phyloP scores from a whole-genome alignment of 495 filamentous ascomycete species.

The Stereocaulon alpinum region DNA sequence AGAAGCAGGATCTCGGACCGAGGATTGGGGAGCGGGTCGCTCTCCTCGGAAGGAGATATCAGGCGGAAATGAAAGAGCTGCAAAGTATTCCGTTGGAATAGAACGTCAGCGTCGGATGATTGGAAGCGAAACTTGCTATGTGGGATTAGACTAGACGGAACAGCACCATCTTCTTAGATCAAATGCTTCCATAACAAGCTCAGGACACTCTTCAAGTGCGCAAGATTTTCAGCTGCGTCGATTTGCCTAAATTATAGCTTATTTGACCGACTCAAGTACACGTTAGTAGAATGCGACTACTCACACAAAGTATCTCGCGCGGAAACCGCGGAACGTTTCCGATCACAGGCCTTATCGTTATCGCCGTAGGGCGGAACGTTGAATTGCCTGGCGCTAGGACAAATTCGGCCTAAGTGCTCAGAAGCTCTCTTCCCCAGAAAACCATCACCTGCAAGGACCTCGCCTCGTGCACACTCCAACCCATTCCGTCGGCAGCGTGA shows the following conservation, averaged over 20 bases:
- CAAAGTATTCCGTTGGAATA: neutral
- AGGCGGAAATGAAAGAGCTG: neutral
- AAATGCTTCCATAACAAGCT: too few species aligned
- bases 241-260: too few species aligned
- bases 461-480: neutral
- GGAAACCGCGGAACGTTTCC: neutral
- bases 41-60: neutral
- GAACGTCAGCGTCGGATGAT: neutral
- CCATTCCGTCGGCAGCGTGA: conserved; percentile 1
- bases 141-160: neutral
- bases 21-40: neutral
- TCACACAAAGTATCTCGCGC: neutral
- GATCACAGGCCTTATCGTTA: conserved; percentile 1
- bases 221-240: too few species aligned
- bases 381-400: neutral
- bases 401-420: neutral
- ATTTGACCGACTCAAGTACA: neutral
- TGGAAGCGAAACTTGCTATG: neutral
- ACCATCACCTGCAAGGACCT: neutral
- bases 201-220: too few species aligned
- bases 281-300: neutral
- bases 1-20: neutral
- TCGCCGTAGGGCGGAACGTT: neutral
- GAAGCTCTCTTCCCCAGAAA: neutral
- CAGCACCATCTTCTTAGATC: too few species aligned